Percentiles rank a stretch among this genome's conserved stretches.
These are phyloP conservation scores for Salvia hispanica DNA, from an alignment of 257 asterid species.

Conservation along the genomic window DNA sequence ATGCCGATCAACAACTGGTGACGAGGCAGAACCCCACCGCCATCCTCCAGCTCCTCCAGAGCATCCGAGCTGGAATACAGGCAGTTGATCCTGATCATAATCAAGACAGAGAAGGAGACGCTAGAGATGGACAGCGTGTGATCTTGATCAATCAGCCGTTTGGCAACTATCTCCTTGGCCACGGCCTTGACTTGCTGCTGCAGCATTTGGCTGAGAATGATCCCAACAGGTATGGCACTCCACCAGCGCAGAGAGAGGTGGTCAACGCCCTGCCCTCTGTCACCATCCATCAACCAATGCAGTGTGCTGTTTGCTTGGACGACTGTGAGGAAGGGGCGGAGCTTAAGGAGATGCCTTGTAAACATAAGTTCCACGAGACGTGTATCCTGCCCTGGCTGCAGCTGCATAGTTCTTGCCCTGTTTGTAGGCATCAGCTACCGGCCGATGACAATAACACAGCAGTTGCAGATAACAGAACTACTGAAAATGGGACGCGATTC, in stretches of 20 bases:
- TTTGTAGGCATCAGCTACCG: conserved; percentile 74
- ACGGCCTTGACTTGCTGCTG: conserved; percentile 72
- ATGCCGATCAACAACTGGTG: background rate
- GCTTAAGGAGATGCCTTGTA: conserved; percentile 82
- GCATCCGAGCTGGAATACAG: conserved; percentile 47
- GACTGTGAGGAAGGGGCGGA: conserved; percentile 61
- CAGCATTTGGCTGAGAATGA: conserved; percentile 83
- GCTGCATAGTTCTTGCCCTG: conserved; percentile 87
- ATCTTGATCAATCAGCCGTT: conserved; percentile 61
- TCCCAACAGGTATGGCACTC: conserved; percentile 73
- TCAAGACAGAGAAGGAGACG: conserved; percentile 26
- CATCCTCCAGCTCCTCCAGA: conserved; percentile 71
- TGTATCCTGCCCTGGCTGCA: conserved; percentile 86
- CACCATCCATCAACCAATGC: conserved; percentile 43
- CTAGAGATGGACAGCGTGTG: conserved; percentile 50
- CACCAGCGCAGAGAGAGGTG: conserved; percentile 73
- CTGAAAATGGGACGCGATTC: background rate
- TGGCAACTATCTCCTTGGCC: conserved; percentile 73
- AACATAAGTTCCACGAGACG: conserved; percentile 64
- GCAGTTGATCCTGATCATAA: background rate
- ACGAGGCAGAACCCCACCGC: conserved; percentile 67
- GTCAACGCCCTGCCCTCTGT: conserved; percentile 65
- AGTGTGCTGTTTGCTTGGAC: conserved; percentile 76
- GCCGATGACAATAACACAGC: conserved; percentile 49
- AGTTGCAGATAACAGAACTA: background rate